These are phyloP conservation scores for Rhodotorula babjevae DNA, from an alignment of 768 basidiomycete species.

Conservation along the genomic window DNA sequence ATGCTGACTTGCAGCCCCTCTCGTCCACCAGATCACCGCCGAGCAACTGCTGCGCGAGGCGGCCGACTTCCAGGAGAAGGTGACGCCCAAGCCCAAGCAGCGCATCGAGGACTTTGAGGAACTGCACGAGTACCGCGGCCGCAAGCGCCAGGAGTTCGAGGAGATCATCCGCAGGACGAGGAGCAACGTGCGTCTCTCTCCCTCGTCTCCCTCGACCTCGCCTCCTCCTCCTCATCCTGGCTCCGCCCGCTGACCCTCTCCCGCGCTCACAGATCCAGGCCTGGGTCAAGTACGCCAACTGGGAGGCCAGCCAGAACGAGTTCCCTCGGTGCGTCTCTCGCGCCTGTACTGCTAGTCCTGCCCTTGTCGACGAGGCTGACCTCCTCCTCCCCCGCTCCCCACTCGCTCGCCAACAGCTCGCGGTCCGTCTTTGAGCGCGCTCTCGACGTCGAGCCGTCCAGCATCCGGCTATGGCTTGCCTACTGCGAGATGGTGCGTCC, in stretches of 20 bases:
- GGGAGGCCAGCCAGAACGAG: constrained; percentile 91
- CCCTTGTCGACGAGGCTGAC: no score
- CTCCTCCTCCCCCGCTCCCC: background rate
- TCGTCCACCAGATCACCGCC: constrained; percentile 72
- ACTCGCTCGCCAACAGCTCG: constrained; percentile 49
- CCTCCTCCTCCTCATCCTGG: background rate
- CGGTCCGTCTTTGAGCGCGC: constrained; percentile 95
- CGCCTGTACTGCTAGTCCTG: background rate
- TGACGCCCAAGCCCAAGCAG: constrained; percentile 86
- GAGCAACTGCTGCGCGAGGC: constrained; percentile 98
- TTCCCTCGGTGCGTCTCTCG: constrained; percentile 60
- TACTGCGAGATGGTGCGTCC: constrained; percentile 76
- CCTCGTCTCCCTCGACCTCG: no score
- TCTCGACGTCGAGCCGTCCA: constrained; percentile 86
- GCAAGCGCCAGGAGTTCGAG: constrained; percentile 84
- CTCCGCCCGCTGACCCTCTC: background rate
- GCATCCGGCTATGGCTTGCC: constrained; percentile 83
- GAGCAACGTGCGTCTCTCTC: constrained; percentile 43
- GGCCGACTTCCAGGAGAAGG: constrained; percentile 92
- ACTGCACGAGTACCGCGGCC: constrained; percentile 69
- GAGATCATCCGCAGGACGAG: constrained; percentile 58
- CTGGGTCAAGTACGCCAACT: constrained; percentile 55
- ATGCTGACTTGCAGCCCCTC: background rate
- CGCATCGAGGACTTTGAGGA: constrained; percentile 92
- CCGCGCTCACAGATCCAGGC: constrained; percentile 47